Base-by-base conservation (phyloP, 139 green algal genomes). In the Chlamydomonas incerta region DNA sequence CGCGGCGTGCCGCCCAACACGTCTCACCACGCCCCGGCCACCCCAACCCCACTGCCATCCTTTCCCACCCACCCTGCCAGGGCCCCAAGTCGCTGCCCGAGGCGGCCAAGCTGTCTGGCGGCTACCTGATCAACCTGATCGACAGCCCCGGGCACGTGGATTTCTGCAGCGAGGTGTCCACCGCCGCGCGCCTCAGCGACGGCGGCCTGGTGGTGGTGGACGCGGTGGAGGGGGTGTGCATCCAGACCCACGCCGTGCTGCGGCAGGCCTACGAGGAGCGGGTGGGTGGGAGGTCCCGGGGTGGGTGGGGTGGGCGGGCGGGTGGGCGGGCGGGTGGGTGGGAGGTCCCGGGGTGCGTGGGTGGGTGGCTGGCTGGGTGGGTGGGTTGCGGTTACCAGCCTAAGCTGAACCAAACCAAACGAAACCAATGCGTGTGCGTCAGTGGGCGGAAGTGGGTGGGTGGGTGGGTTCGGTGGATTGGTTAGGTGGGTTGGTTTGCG, bases 121-220 rank as follows among this genome's bases (percentile, higher is more conserved):
- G 91, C 31, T 97, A 95, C 83, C 91, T 99, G 23, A 90, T 99
- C 75, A 99, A 99, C 88, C 93, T 99, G 3, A 99, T 99, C 47
- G 98, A 99, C 91, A 98, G 95, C 9, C 98, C 98, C 10, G 98
- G 98, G 3, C 98, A 99, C 86, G 96, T 99, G 23, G 98, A 99
- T 92, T 99, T 99, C 87, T 99, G 98, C 95, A 96, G 90, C 74
- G 95, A 98, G 92, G 95, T 88, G 60, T 88, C 95, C 24, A 98
- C 97, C 15, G 98, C 98, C 3, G 98, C 94, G 18, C 93, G 98
- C 8, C 91, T 99, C 62, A 95, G 88, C 63, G 98, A 99, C 87
- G 98, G 98, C 33, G 96, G 92, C 10, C 88, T 99, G 88, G 95
- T 99, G 81, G 80, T 99, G 81, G 97, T 99, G 77, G 98, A 99